Base-by-base conservation (phyloP, 768 basidiomycete genomes). In the Boletus reticuloceps region DNA sequence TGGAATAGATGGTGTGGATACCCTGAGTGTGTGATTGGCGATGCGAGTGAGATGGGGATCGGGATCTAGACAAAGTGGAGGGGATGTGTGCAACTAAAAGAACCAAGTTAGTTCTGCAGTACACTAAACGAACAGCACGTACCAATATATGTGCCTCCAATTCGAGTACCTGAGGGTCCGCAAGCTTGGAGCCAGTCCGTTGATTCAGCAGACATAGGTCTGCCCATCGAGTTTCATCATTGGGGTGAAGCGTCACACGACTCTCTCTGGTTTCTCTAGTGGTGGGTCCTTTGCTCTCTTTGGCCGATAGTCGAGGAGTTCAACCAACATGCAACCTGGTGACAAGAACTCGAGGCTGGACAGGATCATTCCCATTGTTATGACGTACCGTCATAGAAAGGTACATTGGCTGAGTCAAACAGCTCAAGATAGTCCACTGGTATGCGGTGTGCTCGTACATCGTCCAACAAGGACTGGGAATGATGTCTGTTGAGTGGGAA, bases 401-500 rank as follows among this genome's bases (percentile, higher is more conserved):
- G 88, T 5, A 91, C 79, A 53, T 77, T 78, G 5, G 84, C 82
- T 20, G 79, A 72, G 58, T 94, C 88, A 61, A 94, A 91, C 29
- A 91, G 72, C 56, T 91, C 88, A 13, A 92, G 76, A 67, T 90
- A 91, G 72, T 94, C 91, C 31, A 88, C 84, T 13, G 91, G 91
- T 77, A 94, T 92, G 45, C 90, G 79, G 61, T 89, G 83, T 9
- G 86, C 85, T 45, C 89, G 82, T 51, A 94, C 85, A 65, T 94
- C 91, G 64, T 94, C 91, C 39, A 94, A 76, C 8, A 94, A 71
- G 43, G 86, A 85, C 91, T 93, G 63, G 22, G 54, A 43, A 42
- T 13, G 20, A 52, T 25, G 46, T 20, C 47, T 17, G 54, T 34
- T 58, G 47, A 59, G 51, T 49, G 40, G 40, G 44, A 22, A 47